phyloP scores from a whole-genome alignment of 1,139 yeast species.

The Yamadazyma dushanensis region DNA sequence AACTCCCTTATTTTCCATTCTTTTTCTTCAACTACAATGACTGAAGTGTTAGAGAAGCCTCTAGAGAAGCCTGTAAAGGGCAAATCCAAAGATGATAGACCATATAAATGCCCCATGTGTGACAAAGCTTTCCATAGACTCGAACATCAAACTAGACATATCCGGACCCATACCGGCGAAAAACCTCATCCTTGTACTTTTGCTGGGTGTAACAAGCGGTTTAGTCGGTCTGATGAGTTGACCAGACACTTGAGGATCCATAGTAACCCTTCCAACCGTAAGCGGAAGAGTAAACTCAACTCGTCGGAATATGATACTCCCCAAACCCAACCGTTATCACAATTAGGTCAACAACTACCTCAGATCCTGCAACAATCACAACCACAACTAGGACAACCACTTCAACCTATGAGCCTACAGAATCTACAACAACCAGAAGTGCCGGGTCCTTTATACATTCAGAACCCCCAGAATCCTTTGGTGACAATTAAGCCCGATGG shows the following conservation, averaged over 20 bases:
- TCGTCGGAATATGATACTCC: neutral
- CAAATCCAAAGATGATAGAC: slow-evolving; percentile 31
- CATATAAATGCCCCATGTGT: slow-evolving; percentile 62
- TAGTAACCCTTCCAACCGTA: slow-evolving; percentile 51
- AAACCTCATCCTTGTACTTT: slow-evolving; percentile 73
- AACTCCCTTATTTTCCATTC: neutral
- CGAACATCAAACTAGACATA: slow-evolving; percentile 72
- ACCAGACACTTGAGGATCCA: slow-evolving; percentile 69
- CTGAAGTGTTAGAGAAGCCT: slow-evolving; percentile 2
- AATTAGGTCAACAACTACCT: neutral
- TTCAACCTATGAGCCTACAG: neutral
- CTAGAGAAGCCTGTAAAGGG: too few species aligned
- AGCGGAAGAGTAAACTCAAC: slow-evolving; percentile 26
- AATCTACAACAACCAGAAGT: neutral
- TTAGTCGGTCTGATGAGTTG: slow-evolving; percentile 67
- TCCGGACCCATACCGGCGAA: slow-evolving; percentile 70
- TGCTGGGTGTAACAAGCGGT: slow-evolving; percentile 66
- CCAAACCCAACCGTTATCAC: neutral
- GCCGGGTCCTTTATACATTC: slow-evolving; percentile 3
- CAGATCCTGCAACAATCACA: neutral
- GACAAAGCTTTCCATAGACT: slow-evolving; percentile 61
- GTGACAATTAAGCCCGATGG: slow-evolving; percentile 5
- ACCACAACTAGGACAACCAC: neutral
- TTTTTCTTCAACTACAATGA: slow-evolving; percentile 1
- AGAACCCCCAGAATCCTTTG: slow-evolving; percentile 3